Evolutionary conservation across 441 rosid species (phyloP).

Genomic region (Rhodomyrtus psidioides): DNA sequence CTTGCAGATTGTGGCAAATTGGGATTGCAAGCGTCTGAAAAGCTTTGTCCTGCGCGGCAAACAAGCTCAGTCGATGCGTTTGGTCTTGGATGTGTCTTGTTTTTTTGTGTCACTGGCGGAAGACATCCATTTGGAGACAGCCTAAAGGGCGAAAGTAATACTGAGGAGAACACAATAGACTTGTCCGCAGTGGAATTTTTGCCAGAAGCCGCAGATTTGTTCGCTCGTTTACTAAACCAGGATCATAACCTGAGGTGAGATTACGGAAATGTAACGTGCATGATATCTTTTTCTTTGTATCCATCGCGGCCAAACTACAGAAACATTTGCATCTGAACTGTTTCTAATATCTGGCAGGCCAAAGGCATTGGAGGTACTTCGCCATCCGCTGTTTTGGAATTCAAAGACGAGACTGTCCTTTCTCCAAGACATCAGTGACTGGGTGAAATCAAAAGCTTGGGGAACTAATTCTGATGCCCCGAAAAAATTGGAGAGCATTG

Average conservation of each 20-base stretch:
- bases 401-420: conserved; percentile 75
- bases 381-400: conserved; percentile 90
- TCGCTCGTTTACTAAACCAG: conserved; percentile 51
- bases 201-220: conserved; percentile 76
- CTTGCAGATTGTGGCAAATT: conserved; percentile 87
- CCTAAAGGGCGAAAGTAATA: conserved; percentile 74
- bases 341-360: conserved; percentile 48
- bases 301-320: background rate
- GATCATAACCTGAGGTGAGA: conserved; percentile 67
- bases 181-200: conserved; percentile 52
- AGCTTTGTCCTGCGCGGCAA: conserved; percentile 75
- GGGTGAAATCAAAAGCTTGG: conserved; percentile 72
- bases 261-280: background rate
- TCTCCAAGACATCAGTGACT: conserved; percentile 80
- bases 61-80: conserved; percentile 83
- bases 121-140: conserved; percentile 78
- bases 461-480: conserved; percentile 41
- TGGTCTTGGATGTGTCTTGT: conserved; percentile 81
- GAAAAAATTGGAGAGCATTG: conserved; percentile 57
- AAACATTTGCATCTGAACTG: conserved; percentile 1
- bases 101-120: conserved; percentile 75
- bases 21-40: conserved; percentile 98
- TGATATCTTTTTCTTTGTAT: background rate
- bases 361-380: conserved; percentile 55
- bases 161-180: conserved; percentile 52